Percentiles rank a stretch among this genome's conserved stretches.
phyloP scores from a whole-genome alignment of 148 eudicot genomes.

The Tetragonia tetragonoides region DNA sequence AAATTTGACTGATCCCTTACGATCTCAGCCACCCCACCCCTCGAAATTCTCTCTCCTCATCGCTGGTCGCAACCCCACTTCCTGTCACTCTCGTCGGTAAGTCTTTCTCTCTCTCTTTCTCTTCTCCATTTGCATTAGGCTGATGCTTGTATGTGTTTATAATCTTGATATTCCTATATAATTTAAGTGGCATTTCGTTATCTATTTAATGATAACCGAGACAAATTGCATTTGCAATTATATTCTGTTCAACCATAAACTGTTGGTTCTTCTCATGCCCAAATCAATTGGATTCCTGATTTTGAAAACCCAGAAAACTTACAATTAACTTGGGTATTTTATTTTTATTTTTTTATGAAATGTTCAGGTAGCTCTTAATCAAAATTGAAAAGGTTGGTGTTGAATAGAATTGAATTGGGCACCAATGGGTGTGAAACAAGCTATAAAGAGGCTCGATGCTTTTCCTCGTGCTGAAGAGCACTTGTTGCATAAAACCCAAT shows the following conservation, averaged over 20 bases:
- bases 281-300: not conserved
- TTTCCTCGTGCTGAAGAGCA: constrained; percentile 97
- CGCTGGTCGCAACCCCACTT: not conserved
- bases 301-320: not conserved
- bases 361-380: constrained; percentile 14
- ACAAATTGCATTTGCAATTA: not conserved
- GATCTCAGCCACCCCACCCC: not conserved
- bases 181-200: not conserved
- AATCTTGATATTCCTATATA: too few relatives aligned
- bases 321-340: not conserved
- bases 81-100: not conserved
- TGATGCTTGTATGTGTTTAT: not conserved
- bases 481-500: constrained; percentile 84
- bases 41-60: constrained; percentile 7
- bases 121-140: not conserved
- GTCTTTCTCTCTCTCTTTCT: not conserved
- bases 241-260: not conserved
- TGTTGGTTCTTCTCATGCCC: not conserved
- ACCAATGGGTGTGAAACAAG: constrained; percentile 83
- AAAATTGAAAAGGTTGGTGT: constrained; percentile 13
- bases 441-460: constrained; percentile 75
- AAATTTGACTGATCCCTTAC: too few relatives aligned
- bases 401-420: not conserved
- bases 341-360: not conserved
- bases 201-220: not conserved